These are phyloP conservation scores for Colletotrichum melonis DNA, from an alignment of 2,329 filamentous ascomycete genomes.

Conservation along the genomic window DNA sequence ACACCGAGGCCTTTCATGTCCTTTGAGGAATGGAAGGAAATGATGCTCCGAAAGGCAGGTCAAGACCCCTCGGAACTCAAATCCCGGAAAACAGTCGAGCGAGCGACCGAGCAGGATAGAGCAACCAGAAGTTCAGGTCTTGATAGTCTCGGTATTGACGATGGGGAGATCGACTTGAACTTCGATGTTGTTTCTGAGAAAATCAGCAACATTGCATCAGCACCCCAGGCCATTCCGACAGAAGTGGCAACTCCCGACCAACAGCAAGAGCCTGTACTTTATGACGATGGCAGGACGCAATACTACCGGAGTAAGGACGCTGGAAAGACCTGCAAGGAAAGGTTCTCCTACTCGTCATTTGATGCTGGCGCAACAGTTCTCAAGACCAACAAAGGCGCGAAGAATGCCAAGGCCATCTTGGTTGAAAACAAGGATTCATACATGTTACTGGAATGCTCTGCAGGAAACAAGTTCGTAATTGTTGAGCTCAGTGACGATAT, in stretches of 20 bases:
- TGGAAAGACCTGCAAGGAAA: constrained; percentile 96
- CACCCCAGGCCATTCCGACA: constrained; percentile 15
- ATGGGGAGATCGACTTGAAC: constrained; percentile 80
- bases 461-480: constrained; percentile 91
- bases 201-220: constrained; percentile 42
- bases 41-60: constrained; percentile 87
- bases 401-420: constrained; percentile 88
- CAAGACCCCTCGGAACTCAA: constrained; percentile 72
- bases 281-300: constrained; percentile 62
- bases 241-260: constrained; percentile 35
- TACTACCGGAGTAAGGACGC: constrained; percentile 86
- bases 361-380: constrained; percentile 94
- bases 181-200: constrained; percentile 62
- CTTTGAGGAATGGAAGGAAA: constrained; percentile 98
- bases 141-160: constrained; percentile 81
- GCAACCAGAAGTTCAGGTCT: constrained; percentile 70
- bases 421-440: constrained; percentile 99
- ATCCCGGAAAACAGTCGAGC: constrained; percentile 68
- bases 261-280: constrained; percentile 53
- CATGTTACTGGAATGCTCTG: constrained; percentile 92
- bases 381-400: constrained; percentile 88
- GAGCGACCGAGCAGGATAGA: constrained; percentile 60
- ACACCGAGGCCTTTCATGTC: constrained; percentile 79
- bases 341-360: constrained; percentile 97
- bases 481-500: constrained; percentile 90